Percentiles rank a stretch among this genome's conserved stretches.
Conservation (phyloP, 768 basidiomycete species). For the Phlebiopsis gigantea region DNA sequence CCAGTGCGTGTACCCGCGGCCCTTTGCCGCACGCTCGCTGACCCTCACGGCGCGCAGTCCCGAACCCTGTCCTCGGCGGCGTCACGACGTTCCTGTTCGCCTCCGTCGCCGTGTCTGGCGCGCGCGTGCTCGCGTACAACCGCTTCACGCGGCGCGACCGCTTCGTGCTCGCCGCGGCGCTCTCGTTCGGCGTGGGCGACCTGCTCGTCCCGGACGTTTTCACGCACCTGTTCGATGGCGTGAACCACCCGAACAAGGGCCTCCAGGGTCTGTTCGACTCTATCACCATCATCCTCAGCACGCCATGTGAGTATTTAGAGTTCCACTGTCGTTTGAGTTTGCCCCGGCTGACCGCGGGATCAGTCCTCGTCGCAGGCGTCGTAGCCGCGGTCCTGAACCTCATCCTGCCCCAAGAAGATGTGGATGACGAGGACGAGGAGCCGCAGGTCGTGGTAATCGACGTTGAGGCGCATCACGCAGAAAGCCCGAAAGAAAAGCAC, state of each 20-base stretch:
- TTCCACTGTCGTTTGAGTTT: neutral
- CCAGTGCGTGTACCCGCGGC: constrained; percentile 37
- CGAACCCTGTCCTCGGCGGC: constrained; percentile 76
- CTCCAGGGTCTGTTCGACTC: constrained; percentile 68
- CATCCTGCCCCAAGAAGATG: constrained; percentile 35
- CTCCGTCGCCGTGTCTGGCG: constrained; percentile 63
- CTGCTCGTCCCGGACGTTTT: constrained; percentile 62
- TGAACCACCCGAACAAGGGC: constrained; percentile 45
- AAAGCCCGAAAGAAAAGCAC: constrained; percentile 1
- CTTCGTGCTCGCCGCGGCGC: constrained; percentile 64
- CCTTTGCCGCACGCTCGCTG: neutral
- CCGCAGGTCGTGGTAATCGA: constrained; percentile 14
- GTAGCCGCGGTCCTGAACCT: constrained; percentile 41
- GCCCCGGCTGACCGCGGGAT: neutral
- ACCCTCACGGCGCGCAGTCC: constrained; percentile 37
- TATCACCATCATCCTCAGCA: constrained; percentile 75
- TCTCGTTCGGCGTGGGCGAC: constrained; percentile 68
- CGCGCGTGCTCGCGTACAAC: constrained; percentile 61
- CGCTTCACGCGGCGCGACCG: constrained; percentile 59
- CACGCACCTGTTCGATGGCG: constrained; percentile 63
- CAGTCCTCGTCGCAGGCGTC: constrained; percentile 39
- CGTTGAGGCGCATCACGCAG: constrained; percentile 11
- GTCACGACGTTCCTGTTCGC: constrained; percentile 88
- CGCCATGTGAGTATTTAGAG: constrained; percentile 57
- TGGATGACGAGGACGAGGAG: constrained; percentile 16